phyloP scores from a whole-genome alignment of 495 filamentous ascomycete species.

The Chaetomidium leptoderma region DNA sequence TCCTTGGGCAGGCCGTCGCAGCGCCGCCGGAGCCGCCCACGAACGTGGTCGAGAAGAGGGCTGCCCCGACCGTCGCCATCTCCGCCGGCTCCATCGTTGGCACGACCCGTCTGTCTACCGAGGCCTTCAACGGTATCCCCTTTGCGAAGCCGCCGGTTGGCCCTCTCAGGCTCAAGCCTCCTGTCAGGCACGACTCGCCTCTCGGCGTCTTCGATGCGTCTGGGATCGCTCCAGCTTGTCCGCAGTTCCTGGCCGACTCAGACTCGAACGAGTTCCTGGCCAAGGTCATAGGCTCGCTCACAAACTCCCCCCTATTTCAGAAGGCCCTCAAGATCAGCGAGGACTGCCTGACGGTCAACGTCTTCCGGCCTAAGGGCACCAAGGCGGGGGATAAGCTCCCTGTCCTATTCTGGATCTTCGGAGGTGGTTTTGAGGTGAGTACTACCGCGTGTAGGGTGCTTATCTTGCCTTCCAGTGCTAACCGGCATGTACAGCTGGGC shows the following conservation, averaged over 20 bases:
- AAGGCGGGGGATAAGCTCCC: slow-evolving; percentile 54
- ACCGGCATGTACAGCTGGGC: slow-evolving; percentile 33
- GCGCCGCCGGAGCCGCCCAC: slow-evolving; percentile 33
- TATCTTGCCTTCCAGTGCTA: not conserved
- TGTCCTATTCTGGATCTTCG: slow-evolving; percentile 71
- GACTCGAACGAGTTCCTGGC: slow-evolving; percentile 37
- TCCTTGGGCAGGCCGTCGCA: slow-evolving; percentile 27
- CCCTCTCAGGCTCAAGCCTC: slow-evolving; percentile 40
- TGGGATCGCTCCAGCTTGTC: slow-evolving; percentile 48
- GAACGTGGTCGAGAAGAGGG: slow-evolving; percentile 35
- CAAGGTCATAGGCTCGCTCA: slow-evolving; percentile 49
- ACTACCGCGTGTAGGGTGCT: too few relatives aligned
- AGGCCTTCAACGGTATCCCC: slow-evolving; percentile 49
- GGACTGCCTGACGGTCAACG: slow-evolving; percentile 64
- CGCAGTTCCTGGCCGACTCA: slow-evolving; percentile 51
- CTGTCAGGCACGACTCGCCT: slow-evolving; percentile 38
- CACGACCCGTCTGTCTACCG: slow-evolving; percentile 23
- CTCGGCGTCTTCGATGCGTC: slow-evolving; percentile 52
- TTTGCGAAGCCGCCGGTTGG: slow-evolving; percentile 45
- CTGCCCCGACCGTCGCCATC: slow-evolving; percentile 44
- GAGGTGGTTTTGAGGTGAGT: slow-evolving; percentile 59
- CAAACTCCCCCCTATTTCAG: slow-evolving; percentile 57
- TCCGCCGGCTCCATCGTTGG: slow-evolving; percentile 53
- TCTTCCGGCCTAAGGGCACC: slow-evolving; percentile 59
- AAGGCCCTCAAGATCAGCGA: slow-evolving; percentile 47